These are phyloP conservation scores for Dothideomycetidae sp. DNA, from an alignment of 2,329 filamentous ascomycete species.

Conservation along the genomic window DNA sequence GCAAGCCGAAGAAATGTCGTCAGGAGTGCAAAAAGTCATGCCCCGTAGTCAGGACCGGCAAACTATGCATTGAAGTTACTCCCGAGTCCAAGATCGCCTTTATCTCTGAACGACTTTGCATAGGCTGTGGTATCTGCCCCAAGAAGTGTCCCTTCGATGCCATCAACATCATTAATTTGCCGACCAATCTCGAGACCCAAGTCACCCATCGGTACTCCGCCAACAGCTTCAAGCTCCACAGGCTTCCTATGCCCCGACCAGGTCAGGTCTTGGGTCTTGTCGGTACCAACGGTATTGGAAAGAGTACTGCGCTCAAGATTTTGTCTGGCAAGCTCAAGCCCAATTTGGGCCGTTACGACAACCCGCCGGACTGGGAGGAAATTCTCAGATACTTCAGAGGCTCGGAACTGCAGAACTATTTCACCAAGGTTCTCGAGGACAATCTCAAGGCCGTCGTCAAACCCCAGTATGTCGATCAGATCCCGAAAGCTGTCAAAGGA, in stretches of 20 bases:
- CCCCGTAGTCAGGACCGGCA: constrained; percentile 91
- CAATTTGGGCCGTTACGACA: constrained; percentile 86
- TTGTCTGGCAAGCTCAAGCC: constrained; percentile 97
- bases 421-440: constrained; percentile 95
- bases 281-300: constrained; percentile 99
- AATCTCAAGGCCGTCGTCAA: constrained; percentile 96
- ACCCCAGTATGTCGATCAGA: constrained; percentile 98
- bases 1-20: constrained; percentile 94
- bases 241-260: constrained; percentile 86
- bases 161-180: constrained; percentile 99
- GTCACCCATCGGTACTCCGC: constrained; percentile 97
- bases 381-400: constrained; percentile 97
- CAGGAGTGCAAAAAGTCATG: constrained; percentile 99
- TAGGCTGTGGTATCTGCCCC: constrained; percentile 97
- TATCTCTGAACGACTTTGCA: constrained; percentile 90
- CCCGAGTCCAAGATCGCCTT: constrained; percentile 87
- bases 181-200: constrained; percentile 95
- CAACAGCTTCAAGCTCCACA: constrained; percentile 99
- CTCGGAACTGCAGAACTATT: constrained; percentile 97
- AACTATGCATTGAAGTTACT: constrained; percentile 90
- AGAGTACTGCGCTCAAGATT: constrained; percentile 99
- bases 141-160: constrained; percentile 99
- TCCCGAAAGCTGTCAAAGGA: constrained; percentile 79
- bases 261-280: constrained; percentile 93
- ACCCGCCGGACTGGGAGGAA: constrained; percentile 98